Conservation (phyloP, 495 filamentous ascomycete genomes). For the Cercophora newfieldiana region DNA sequence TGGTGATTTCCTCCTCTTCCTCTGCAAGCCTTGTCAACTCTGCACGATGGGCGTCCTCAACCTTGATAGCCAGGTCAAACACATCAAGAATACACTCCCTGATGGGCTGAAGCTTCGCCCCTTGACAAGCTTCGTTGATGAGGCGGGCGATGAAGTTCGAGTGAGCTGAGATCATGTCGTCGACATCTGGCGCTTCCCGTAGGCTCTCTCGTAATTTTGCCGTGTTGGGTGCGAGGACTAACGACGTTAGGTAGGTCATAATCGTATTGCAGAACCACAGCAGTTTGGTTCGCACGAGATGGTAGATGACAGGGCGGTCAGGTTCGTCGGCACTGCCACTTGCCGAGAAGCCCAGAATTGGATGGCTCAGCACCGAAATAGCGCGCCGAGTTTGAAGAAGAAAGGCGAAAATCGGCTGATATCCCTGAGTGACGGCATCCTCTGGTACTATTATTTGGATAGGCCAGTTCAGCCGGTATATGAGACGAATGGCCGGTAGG, state of each 20-base stretch:
- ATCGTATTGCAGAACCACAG: constrained; percentile 78
- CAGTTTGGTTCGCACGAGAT: constrained; percentile 68
- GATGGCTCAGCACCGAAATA: constrained; percentile 64
- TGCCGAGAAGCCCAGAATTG: constrained; percentile 44
- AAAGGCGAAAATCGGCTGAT: constrained; percentile 71
- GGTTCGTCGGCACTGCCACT: constrained; percentile 2
- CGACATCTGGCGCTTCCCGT: constrained; percentile 66
- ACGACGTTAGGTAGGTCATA: constrained; percentile 70
- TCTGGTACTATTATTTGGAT: constrained; percentile 77
- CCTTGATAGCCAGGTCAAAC: constrained; percentile 55
- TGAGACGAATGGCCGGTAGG: constrained; percentile 58
- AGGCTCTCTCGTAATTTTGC: constrained; percentile 55
- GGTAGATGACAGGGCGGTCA: constrained; percentile 50
- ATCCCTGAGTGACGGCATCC: constrained; percentile 54
- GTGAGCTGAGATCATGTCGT: constrained; percentile 76
- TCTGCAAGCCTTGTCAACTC: constrained; percentile 42
- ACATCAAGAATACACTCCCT: constrained; percentile 65
- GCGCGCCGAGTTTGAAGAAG: constrained; percentile 76
- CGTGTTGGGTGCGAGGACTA: constrained; percentile 64
- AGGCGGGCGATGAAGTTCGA: constrained; percentile 59
- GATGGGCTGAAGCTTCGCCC: constrained; percentile 61
- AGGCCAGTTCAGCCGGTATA: constrained; percentile 75
- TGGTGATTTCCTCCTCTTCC: constrained; percentile 41
- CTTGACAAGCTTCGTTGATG: constrained; percentile 66
- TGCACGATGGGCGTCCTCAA: constrained; percentile 47